Conservation (phyloP, 352 stramenopile genomes). For the Phytophthora cactorum region DNA sequence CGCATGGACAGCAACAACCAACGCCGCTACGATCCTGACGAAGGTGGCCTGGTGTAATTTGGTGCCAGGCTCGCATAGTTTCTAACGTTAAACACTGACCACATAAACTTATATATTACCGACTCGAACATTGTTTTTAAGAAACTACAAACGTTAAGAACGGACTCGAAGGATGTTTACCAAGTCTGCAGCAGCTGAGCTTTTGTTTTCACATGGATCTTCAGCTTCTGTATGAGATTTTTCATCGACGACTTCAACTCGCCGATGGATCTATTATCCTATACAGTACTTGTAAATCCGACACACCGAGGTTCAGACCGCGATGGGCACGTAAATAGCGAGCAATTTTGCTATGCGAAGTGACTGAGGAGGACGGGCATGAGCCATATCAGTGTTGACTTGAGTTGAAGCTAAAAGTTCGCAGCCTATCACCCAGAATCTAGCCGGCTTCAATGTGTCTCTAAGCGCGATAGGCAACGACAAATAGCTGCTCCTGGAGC, state of each 20-base stretch:
- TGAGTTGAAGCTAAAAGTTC: constrained; percentile 15
- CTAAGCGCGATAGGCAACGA: not conserved
- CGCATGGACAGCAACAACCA: constrained; percentile 29
- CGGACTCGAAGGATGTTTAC: constrained; percentile 10
- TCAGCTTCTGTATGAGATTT: constrained; percentile 15
- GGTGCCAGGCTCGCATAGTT: constrained; percentile 5
- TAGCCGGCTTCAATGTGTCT: not conserved
- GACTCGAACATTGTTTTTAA: constrained; percentile 2
- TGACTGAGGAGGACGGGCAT: constrained; percentile 5
- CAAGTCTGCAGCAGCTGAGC: constrained; percentile 14
- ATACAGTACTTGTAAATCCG: not conserved
- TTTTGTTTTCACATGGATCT: constrained; percentile 4
- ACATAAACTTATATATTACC: constrained; percentile 16
- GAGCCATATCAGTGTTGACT: constrained; percentile 24
- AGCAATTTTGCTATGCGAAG: not conserved
- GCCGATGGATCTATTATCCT: constrained; percentile 1
- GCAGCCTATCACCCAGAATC: constrained; percentile 17
- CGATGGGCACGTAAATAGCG: not conserved
- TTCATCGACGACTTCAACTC: constrained; percentile 9
- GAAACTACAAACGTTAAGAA: not conserved
- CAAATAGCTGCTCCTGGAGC: not conserved
- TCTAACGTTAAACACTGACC: constrained; percentile 11
- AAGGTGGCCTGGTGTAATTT: constrained; percentile 40
- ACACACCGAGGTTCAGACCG: constrained; percentile 6
- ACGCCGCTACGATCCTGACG: constrained; percentile 9